Base-by-base conservation (phyloP, 257 asterid species). In the Ocimum tenuiflorum region DNA sequence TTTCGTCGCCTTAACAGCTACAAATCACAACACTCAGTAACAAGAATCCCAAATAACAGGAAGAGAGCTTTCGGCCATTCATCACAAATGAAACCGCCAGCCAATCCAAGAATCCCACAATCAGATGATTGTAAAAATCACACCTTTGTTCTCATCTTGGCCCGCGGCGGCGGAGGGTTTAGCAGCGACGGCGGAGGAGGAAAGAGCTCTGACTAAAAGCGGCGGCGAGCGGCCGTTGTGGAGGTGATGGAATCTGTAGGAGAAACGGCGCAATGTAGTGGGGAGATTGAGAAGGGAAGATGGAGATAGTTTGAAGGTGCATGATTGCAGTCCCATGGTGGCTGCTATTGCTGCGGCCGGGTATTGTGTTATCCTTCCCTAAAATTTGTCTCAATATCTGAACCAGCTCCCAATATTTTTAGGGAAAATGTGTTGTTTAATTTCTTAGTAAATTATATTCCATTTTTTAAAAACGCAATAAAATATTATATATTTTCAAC, bases 1-100 rank as follows among this genome's bases (percentile, higher is more conserved):
- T 56, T 87, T 96, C 54, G 82, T 85, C 67, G 79, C 80, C 87
- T 84, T 85, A 75, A 46, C 75, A 72, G 8, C 91, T 89, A 70
- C n/a, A 63, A 66, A 77, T 15, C 60, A 47, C 66, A 78, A 20
- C 41, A 15, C 39, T 14, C 51, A 43, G 60, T 14, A 29, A 29
- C 19, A 51, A 0, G 6, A 63, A 54, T 12, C 4, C 19, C 20
- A 60, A 39, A 60, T 22, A 27, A 27, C 10, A 33, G 31, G 41
- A 13, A 14, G 6, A 11, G 13, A 46, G 18, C 15, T 12, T 41
- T 70, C 63, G 17, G 56, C 23, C 3, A 39, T 13, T 22, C 24
- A 50, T 18, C 27, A 27, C 3, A 61, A 61, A 24, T 18, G 38
- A 61, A 70, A 18, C 49, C 23, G 20, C 38, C 11, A 41, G 45